phyloP scores from a whole-genome alignment of 305 asterid species.

The Solanum aculeatissimum region DNA sequence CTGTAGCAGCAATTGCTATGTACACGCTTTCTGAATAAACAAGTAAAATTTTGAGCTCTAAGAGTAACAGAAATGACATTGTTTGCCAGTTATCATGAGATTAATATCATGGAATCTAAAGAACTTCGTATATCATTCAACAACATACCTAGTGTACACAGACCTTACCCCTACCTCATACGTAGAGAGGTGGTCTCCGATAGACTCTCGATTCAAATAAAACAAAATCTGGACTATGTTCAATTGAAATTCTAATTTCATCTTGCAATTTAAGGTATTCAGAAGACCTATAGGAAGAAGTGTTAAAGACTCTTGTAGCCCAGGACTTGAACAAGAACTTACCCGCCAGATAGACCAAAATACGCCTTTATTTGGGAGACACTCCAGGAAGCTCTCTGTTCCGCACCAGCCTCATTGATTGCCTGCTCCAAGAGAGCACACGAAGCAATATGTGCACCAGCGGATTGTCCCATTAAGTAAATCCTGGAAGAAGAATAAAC shows the following conservation, averaged over 20 bases:
- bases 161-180: background rate
- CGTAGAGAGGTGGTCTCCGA: background rate
- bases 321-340: constrained; percentile 7
- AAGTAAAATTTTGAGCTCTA: background rate
- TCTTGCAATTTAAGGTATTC: background rate
- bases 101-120: background rate
- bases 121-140: background rate
- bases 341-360: constrained; percentile 98
- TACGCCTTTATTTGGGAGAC: constrained; percentile 79
- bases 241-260: background rate
- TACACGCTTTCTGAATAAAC: background rate
- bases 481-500: constrained; percentile 29
- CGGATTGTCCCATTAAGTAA: constrained; percentile 95
- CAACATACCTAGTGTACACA: background rate
- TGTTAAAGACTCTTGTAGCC: background rate
- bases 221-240: background rate
- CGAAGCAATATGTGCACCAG: constrained; percentile 96
- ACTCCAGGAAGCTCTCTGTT: constrained; percentile 70
- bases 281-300: background rate
- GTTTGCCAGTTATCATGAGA: background rate
- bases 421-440: constrained; percentile 89
- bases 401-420: constrained; percentile 59
- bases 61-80: background rate
- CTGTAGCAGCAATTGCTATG: background rate
- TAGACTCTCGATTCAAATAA: background rate